Conservation (phyloP, 768 basidiomycete genomes). For the Neoboletus magnificus region DNA sequence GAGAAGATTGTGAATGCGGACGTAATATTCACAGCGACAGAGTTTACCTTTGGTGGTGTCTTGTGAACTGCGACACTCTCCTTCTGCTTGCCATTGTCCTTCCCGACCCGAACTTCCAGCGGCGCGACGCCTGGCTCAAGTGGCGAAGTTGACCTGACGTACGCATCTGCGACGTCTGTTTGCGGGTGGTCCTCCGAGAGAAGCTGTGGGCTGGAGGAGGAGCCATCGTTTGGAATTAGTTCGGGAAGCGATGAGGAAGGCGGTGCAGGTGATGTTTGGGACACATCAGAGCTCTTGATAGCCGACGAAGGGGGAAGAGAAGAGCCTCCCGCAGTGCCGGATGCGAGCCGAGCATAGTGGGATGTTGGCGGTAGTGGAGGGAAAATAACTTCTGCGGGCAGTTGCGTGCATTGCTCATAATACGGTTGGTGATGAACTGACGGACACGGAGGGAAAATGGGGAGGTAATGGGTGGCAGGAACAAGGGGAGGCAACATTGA, state of each 20-base stretch:
- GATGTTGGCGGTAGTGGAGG: slow-evolving; percentile 63
- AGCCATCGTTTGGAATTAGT: slow-evolving; percentile 58
- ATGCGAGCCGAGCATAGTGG: slow-evolving; percentile 34
- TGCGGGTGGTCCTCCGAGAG: slow-evolving; percentile 27
- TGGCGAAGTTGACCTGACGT: slow-evolving; percentile 18
- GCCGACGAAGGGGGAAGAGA: slow-evolving; percentile 26
- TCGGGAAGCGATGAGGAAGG: slow-evolving; percentile 52
- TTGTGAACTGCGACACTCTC: slow-evolving; percentile 14
- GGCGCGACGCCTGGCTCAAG: slow-evolving; percentile 5
- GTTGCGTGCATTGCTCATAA: slow-evolving; percentile 56
- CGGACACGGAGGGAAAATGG: slow-evolving; percentile 52
- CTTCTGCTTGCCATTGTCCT: slow-evolving; percentile 21
- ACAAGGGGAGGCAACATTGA: slow-evolving; percentile 22
- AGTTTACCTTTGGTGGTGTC: slow-evolving; percentile 29
- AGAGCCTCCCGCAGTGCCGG: slow-evolving; percentile 6
- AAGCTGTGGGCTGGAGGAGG: slow-evolving; percentile 64
- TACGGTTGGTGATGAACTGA: slow-evolving; percentile 72
- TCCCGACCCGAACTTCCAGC: slow-evolving; percentile 6
- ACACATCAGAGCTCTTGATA: slow-evolving; percentile 18
- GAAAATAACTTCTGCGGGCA: slow-evolving; percentile 66
- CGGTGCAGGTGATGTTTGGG: slow-evolving; percentile 29
- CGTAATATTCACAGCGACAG: not conserved
- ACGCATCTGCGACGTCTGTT: slow-evolving; percentile 13
- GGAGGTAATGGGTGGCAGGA: slow-evolving; percentile 25
- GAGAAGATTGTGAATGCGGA: not conserved